Evolutionary conservation across 176 grass and related monocot species (phyloP), one percentile per base, ranked within the genome.

Genomic region (Phyllostachys edulis): DNA sequence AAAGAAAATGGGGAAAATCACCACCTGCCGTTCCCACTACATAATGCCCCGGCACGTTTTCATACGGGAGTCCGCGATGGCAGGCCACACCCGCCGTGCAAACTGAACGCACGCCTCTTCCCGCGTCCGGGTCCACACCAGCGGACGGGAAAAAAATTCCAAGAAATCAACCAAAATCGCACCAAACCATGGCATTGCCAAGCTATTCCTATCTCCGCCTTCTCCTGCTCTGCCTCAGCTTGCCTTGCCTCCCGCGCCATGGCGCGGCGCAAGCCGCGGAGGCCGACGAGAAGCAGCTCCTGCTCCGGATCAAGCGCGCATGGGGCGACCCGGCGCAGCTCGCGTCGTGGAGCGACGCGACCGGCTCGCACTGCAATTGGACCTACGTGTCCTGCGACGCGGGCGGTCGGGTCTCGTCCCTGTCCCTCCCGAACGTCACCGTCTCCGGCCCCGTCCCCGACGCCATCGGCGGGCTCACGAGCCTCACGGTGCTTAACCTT

Each of bases 401-500:
- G 12, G 44, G 66, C 9, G 87, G 77, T 2, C 81, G 49, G 0
- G 78, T 98, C 67, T n/a, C 29, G 7, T 37, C 77, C 5, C 90
- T 98, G 6, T 10, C 70, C 5, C 63, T 98, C 12, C 4, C 39
- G 54, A 77, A 29, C 84, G 38, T 76, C 9, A n/a, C 69, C 15
- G 59, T 98, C 27, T 27, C 44, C 57, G 79, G 63, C 67, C 14
- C 17, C 23, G 65, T 95, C 37, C 96, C 93, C 71, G 46, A 63
- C 47, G 81, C 77, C 27, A 27, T 98, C 81, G 91, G 91, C 82
- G 21, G 61, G 9, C 91, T 98, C 73, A 12, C 34, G 1, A 64
- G 32, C 5, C 93, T 98, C 78, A 36, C 82, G 46, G 3, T 20
- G 57, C 87, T 98, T 42, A 17, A 87, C 83, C 91, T 98, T 12